These are phyloP conservation scores for Triticum timopheevii DNA, from an alignment of 176 grass and related monocot genomes.

Conservation along the genomic window DNA sequence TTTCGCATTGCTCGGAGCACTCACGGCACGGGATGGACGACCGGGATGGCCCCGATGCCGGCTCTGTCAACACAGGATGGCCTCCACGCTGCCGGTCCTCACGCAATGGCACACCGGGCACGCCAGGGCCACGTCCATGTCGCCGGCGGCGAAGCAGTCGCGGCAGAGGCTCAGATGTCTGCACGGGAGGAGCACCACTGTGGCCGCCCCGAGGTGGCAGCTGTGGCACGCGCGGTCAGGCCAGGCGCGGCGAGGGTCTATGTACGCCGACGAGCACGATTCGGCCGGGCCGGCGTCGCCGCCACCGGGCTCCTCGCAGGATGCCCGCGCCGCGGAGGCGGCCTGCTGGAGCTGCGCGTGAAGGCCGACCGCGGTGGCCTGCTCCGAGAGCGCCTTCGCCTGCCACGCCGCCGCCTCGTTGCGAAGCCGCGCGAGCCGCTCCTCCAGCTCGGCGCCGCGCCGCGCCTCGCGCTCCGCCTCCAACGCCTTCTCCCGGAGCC, in stretches of 20 bases:
- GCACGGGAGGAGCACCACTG: conserved; percentile 79
- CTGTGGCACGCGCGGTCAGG: conserved; percentile 46
- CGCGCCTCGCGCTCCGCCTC: conserved; percentile 55
- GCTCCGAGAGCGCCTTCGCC: conserved; percentile 67
- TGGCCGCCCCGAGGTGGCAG: conserved; percentile 45
- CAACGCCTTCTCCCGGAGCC: conserved; percentile 57
- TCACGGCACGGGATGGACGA: conserved; percentile 22
- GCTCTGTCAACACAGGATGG: conserved; percentile 54
- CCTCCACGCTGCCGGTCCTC: conserved; percentile 74
- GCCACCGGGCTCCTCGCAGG: conserved; percentile 8
- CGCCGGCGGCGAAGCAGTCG: conserved; percentile 55
- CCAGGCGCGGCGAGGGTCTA: conserved; percentile 54
- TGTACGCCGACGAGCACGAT: conserved; percentile 47
- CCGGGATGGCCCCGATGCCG: background rate
- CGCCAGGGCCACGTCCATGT: conserved; percentile 34
- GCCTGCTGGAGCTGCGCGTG: conserved; percentile 88
- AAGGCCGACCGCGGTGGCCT: conserved; percentile 52
- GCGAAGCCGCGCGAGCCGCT: conserved; percentile 54
- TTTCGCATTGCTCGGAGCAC: conserved; percentile 1
- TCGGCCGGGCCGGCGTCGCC: conserved; percentile 35
- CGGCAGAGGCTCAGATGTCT: conserved; percentile 74
- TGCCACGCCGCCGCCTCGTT: conserved; percentile 76
- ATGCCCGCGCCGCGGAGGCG: conserved; percentile 30
- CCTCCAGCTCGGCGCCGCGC: conserved; percentile 59
- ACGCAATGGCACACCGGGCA: conserved; percentile 81